phyloP scores from a whole-genome alignment of 2,329 filamentous ascomycete species.

The Rugonectria rugulosa region DNA sequence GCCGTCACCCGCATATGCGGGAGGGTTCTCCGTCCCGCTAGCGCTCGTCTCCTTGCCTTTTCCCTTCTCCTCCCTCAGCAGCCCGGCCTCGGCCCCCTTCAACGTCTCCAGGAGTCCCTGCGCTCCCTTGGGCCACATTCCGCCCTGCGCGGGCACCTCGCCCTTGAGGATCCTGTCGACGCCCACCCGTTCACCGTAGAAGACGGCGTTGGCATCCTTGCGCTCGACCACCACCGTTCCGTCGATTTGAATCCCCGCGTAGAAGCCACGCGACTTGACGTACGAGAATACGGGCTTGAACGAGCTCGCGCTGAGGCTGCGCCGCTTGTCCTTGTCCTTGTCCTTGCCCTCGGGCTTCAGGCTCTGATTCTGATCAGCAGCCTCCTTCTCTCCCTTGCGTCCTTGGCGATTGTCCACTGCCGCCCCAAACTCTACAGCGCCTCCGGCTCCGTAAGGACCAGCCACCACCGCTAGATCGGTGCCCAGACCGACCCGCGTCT shows the following conservation, averaged over 20 bases:
- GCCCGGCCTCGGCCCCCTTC: slow-evolving; percentile 43
- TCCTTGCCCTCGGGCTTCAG: slow-evolving; percentile 34
- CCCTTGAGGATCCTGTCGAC: slow-evolving; percentile 58
- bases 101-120: slow-evolving; percentile 42
- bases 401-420: slow-evolving; percentile 36
- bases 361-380: slow-evolving; percentile 27
- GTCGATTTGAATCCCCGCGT: slow-evolving; percentile 85
- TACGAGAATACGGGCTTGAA: slow-evolving; percentile 66
- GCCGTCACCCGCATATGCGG: slow-evolving; percentile 37
- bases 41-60: slow-evolving; percentile 19
- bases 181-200: slow-evolving; percentile 72
- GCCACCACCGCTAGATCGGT: slow-evolving; percentile 81
- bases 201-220: slow-evolving; percentile 86
- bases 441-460: slow-evolving; percentile 73
- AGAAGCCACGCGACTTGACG: slow-evolving; percentile 88
- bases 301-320: slow-evolving; percentile 40
- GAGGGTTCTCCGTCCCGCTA: slow-evolving; percentile 25
- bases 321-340: slow-evolving; percentile 40
- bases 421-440: slow-evolving; percentile 68
- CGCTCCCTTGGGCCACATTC: slow-evolving; percentile 45
- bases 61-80: slow-evolving; percentile 29
- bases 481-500: slow-evolving; percentile 77
- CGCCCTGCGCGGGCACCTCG: slow-evolving; percentile 39
- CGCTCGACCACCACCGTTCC: slow-evolving; percentile 87
- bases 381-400: slow-evolving; percentile 53